Base-by-base conservation (phyloP, 371 early-diverging fungal species). In the Mortierella sp. region DNA sequence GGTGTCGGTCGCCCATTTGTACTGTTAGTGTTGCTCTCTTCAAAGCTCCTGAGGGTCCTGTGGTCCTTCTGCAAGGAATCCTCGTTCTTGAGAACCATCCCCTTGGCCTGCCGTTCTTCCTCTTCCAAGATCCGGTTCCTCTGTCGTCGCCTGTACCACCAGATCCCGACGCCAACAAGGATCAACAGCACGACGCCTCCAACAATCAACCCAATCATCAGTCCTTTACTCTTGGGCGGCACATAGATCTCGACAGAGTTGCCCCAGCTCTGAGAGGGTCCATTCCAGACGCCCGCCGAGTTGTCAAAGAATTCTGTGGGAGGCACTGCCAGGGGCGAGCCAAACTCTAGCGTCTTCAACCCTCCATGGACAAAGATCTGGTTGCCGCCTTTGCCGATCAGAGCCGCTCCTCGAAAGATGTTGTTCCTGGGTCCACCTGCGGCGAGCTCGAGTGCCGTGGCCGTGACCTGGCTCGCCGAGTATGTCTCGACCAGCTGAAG, bases 281-380 rank as follows among this genome's bases (percentile, higher is more conserved):
- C 83, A 66, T 83, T 67, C 70, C 70, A 83, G 48, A 83, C 76
- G 4, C 66, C 76, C 5, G 76, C 39, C 9, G 79, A 66, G n/a
- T 40, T 67, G 19, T 66, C 73, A 29, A 83, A 45, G 26, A 61
- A 55, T 2, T 73, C 45, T 0, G 14, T 14, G 1, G 52, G 47
- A 22, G 76, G 75, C 26, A 63, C 41, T 8, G 52, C 11, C 13
- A 40, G 26, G 5, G 69, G 11, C 0, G 48, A 4, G 13, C 44
- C 45, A 26, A 74, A 71, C 6, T 83, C 76, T 9, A 83, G 58
- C 0, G 50, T 66, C 9, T 50, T 66, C 0, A 83, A 43, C 16
- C 83, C 83, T 3, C 83, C 83, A 45, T 83, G 83, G 47, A 83
- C 53, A 34, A 83, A 67, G 29, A 83, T 72, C 65, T 83, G 83